Conservation (phyloP, 345 rosid species). For the Populus alba region DNA sequence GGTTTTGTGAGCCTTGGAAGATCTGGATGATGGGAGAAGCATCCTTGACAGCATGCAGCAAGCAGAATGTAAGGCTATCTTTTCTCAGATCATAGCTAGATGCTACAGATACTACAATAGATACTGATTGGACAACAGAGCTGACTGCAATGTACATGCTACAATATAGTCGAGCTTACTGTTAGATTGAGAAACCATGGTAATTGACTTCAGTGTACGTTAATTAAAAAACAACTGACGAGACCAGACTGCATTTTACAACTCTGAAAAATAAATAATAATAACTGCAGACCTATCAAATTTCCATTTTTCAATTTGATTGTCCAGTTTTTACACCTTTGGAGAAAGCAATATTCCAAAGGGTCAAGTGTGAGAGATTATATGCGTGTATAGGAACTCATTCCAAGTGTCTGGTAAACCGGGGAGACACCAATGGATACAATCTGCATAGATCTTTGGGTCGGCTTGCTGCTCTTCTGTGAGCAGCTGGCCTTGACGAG, state of each 20-base stretch:
- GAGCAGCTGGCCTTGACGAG: conserved; percentile 21
- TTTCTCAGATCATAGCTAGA: too few species aligned
- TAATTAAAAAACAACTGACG: neutral
- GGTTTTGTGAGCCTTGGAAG: neutral
- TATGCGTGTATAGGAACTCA: conserved; percentile 17
- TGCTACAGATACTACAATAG: neutral
- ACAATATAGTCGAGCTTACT: neutral
- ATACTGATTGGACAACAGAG: neutral
- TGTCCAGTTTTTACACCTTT: neutral
- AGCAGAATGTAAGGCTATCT: neutral
- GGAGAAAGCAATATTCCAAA: neutral
- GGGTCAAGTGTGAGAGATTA: conserved; percentile 14
- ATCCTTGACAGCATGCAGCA: neutral
- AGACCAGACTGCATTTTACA: neutral
- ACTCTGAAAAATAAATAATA: neutral
- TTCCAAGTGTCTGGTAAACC: conserved; percentile 34
- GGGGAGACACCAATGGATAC: conserved; percentile 32
- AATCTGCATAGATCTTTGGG: conserved; percentile 23
- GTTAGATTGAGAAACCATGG: neutral
- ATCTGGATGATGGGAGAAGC: neutral
- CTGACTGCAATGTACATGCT: neutral
- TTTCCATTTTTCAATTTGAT: neutral
- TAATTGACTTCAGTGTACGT: neutral
- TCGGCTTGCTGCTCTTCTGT: conserved; percentile 22
- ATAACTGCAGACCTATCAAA: neutral